Conservation (phyloP, 441 rosid genomes). For the Pelargonium australe region DNA sequence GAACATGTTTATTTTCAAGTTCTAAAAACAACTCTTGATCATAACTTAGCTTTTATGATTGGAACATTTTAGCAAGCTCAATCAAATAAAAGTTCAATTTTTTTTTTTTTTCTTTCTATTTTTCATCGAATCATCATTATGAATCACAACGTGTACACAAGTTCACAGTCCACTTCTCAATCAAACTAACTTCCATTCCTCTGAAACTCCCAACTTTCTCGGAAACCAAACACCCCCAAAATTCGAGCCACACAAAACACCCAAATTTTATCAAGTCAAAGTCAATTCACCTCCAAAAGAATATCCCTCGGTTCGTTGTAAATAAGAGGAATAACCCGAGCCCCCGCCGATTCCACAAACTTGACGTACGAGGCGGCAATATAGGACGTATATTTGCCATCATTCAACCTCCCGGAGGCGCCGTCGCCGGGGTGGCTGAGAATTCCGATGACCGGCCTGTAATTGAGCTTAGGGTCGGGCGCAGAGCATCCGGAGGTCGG, state of each 20-base stretch:
- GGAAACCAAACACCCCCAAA: neutral
- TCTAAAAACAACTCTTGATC: neutral
- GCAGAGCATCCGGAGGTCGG: constrained; percentile 32
- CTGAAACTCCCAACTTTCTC: constrained; percentile 1
- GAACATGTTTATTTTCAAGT: neutral
- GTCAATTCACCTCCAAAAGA: constrained; percentile 51
- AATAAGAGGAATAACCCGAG: constrained; percentile 79
- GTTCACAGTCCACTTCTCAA: neutral
- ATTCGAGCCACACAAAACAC: neutral
- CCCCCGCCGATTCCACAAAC: constrained; percentile 85
- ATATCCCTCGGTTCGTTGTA: constrained; percentile 60
- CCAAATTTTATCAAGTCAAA: neutral
- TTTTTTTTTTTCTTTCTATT: neutral
- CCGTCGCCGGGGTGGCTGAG: constrained; percentile 85
- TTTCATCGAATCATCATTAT: neutral
- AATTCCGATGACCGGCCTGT: constrained; percentile 73
- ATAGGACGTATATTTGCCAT: constrained; percentile 45
- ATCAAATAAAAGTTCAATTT: too few relatives aligned
- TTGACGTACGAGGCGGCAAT: constrained; percentile 88
- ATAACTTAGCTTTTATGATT: neutral
- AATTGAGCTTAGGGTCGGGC: constrained; percentile 47
- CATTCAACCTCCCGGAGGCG: constrained; percentile 68
- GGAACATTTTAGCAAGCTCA: neutral
- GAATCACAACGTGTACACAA: neutral
- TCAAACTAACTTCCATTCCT: neutral